phyloP scores from a whole-genome alignment of 306 rosid genomes.

The Inga oerstediana region DNA sequence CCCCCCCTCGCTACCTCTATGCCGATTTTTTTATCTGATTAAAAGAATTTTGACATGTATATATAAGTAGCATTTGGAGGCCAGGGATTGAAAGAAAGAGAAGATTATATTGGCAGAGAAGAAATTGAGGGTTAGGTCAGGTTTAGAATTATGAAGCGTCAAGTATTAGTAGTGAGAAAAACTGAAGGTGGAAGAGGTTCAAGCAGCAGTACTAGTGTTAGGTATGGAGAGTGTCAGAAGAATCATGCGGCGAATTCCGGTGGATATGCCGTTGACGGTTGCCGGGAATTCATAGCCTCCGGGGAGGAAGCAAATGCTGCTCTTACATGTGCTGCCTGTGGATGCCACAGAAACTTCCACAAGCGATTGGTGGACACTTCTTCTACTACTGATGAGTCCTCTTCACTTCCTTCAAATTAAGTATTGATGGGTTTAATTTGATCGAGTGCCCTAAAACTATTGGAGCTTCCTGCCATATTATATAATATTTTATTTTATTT shows the following conservation, averaged over 20 bases:
- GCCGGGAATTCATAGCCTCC: constrained; percentile 90
- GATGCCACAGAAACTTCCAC: constrained; percentile 91
- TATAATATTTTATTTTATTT: constrained; percentile 3
- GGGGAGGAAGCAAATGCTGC: constrained; percentile 63
- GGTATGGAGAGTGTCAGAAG: constrained; percentile 91
- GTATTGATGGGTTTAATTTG: constrained; percentile 10
- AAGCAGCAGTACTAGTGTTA: constrained; percentile 46
- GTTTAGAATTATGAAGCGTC: constrained; percentile 66
- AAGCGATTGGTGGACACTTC: constrained; percentile 52
- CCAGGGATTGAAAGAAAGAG: constrained; percentile 11
- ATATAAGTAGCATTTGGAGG: constrained; percentile 2
- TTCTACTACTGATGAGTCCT: constrained; percentile 51
- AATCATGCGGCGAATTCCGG: constrained; percentile 91
- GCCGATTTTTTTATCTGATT: constrained; percentile 2
- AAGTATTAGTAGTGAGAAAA: constrained; percentile 77
- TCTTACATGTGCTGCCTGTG: constrained; percentile 89
- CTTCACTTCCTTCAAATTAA: constrained; percentile 50
- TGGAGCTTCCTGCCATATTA: not conserved
- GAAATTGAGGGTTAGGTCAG: constrained; percentile 1
- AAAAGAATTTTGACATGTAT: not conserved
- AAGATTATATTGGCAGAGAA: too few relatives aligned
- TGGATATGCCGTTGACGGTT: constrained; percentile 91
- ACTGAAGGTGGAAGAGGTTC: constrained; percentile 37
- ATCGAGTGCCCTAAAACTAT: not conserved
- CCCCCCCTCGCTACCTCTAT: not conserved